Percentiles rank a stretch among this genome's conserved stretches.
Conservation (phyloP, 306 rosid species). For the Cucumis melo region DNA sequence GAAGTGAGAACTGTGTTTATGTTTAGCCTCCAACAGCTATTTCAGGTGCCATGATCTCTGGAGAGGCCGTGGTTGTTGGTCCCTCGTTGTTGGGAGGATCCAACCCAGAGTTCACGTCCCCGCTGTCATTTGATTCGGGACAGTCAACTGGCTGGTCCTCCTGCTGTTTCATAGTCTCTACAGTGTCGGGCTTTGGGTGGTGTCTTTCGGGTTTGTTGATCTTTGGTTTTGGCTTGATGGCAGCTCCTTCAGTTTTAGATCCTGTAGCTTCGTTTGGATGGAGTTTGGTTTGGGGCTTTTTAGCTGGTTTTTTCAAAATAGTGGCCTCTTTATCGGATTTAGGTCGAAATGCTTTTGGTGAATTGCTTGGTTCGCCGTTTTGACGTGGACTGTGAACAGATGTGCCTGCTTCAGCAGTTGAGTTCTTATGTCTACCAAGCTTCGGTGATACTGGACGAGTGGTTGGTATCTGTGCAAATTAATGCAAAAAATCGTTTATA, state of each 20-base stretch:
- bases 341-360: slow-evolving; percentile 19
- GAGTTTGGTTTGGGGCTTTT: slow-evolving; percentile 33
- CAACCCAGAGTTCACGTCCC: slow-evolving; percentile 17
- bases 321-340: slow-evolving; percentile 24
- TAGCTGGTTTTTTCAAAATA: slow-evolving; percentile 38
- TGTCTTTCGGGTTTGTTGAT: slow-evolving; percentile 15
- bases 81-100: slow-evolving; percentile 18
- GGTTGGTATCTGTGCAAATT: slow-evolving; percentile 50
- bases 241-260: slow-evolving; percentile 21
- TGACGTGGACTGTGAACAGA: slow-evolving; percentile 32
- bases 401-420: slow-evolving; percentile 32
- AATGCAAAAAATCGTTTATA: background rate
- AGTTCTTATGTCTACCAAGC: slow-evolving; percentile 66
- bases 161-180: slow-evolving; percentile 23
- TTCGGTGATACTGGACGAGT: slow-evolving; percentile 89
- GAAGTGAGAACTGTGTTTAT: background rate
- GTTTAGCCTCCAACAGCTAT: slow-evolving; percentile 44
- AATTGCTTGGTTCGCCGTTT: slow-evolving; percentile 32
- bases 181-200: slow-evolving; percentile 15
- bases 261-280: slow-evolving; percentile 28
- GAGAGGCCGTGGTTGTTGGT: slow-evolving; percentile 16
- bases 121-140: slow-evolving; percentile 16
- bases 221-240: slow-evolving; percentile 15
- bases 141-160: slow-evolving; percentile 15
- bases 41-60: slow-evolving; percentile 48